A percentile compares a stretch with the other conserved stretches of the same genome.
phyloP scores from a whole-genome alignment of 306 rosid species.

The Luffa aegyptiaca region DNA sequence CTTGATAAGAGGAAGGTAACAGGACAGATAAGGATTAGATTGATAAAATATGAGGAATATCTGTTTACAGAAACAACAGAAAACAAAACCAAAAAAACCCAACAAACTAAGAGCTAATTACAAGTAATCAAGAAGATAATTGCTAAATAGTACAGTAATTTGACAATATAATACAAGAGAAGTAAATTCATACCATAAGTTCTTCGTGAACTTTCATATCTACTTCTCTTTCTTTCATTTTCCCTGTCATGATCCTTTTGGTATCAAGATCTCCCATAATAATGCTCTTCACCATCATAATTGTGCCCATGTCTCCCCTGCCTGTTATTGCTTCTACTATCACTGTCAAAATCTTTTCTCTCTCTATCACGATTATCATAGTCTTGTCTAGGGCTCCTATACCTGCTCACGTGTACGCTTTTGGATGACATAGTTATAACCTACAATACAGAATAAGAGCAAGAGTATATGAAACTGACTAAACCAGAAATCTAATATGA shows the following conservation, averaged over 20 bases:
- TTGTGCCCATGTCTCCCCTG: constrained; percentile 26
- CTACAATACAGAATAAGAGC: constrained; percentile 30
- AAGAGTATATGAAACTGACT: constrained; percentile 8
- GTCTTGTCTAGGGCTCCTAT: constrained; percentile 37
- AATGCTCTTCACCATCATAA: constrained; percentile 32
- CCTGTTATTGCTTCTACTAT: constrained; percentile 40
- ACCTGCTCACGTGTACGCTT: constrained; percentile 17
- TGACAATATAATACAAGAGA: neutral
- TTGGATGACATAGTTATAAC: constrained; percentile 35
- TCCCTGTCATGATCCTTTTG: constrained; percentile 42
- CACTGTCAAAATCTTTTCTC: constrained; percentile 42
- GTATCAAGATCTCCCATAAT: constrained; percentile 46
- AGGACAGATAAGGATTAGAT: neutral
- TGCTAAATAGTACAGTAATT: neutral
- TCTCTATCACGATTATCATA: constrained; percentile 36
- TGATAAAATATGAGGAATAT: neutral
- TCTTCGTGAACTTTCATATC: constrained; percentile 70
- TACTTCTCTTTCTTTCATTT: constrained; percentile 40
- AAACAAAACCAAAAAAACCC: neutral
- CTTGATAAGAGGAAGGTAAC: neutral
- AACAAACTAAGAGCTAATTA: neutral
- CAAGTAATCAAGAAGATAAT: neutral
- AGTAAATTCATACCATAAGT: constrained; percentile 46
- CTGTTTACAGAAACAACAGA: neutral
- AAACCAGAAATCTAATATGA: neutral